A percentile compares a stretch with the other conserved stretches of the same genome.
These are phyloP conservation scores for Sclerotiophoma versabilis DNA, from an alignment of 2,329 filamentous ascomycete genomes.

Conservation along the genomic window DNA sequence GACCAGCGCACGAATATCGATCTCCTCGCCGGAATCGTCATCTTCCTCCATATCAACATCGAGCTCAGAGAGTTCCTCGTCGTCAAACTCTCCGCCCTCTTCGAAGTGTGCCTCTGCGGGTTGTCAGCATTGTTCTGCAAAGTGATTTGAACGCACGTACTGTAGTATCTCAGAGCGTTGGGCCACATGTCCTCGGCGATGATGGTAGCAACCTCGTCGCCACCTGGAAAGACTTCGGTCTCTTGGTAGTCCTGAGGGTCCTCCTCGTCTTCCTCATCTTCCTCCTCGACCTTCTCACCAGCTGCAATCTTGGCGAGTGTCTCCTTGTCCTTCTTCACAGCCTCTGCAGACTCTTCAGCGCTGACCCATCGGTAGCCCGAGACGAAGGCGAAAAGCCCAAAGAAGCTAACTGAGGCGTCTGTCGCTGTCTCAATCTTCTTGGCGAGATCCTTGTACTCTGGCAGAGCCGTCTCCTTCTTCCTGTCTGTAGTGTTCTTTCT, in stretches of 20 bases:
- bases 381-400: conserved; percentile 83
- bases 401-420: conserved; percentile 78
- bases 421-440: conserved; percentile 64
- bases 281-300: conserved; percentile 49
- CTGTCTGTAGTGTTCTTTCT: conserved; percentile 55
- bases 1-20: conserved; percentile 57
- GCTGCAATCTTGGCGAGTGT: conserved; percentile 57
- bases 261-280: conserved; percentile 61
- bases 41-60: conserved; percentile 64
- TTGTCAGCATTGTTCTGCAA: conserved; percentile 45
- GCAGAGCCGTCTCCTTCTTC: conserved; percentile 62
- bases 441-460: conserved; percentile 62
- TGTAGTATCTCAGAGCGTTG: conserved; percentile 87
- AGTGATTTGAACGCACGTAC: conserved; percentile 61
- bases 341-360: conserved; percentile 73
- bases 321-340: conserved; percentile 67
- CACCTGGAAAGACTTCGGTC: conserved; percentile 86
- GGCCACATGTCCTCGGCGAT: conserved; percentile 90
- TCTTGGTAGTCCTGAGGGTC: conserved; percentile 71
- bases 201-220: conserved; percentile 80
- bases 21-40: conserved; percentile 66
- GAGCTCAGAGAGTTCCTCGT: conserved; percentile 68
- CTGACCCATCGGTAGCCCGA: conserved; percentile 70
- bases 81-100: conserved; percentile 64
- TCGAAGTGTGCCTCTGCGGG: conserved; percentile 63